Percentiles rank a stretch among this genome's conserved stretches.
These are phyloP conservation scores for Psilocybe subaeruginosa DNA, from an alignment of 768 basidiomycete species.

Conservation along the genomic window DNA sequence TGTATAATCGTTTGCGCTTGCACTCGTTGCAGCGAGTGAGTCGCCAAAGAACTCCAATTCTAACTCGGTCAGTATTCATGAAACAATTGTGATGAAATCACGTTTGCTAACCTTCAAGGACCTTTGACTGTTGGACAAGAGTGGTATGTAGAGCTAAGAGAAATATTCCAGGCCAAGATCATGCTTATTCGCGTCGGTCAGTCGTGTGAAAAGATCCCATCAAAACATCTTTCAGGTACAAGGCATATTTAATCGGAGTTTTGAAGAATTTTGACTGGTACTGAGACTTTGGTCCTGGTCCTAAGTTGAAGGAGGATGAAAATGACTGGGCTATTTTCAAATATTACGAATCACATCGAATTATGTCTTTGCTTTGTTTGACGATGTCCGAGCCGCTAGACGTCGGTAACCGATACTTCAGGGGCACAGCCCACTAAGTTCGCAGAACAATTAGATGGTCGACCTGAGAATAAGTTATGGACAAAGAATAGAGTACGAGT, in stretches of 20 bases:
- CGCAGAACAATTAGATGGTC: no score
- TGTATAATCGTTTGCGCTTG: neutral
- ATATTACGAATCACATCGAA: no score
- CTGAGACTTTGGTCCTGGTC: no score
- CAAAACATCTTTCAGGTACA: neutral
- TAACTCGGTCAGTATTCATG: neutral
- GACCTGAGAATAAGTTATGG: no score
- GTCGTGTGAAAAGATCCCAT: neutral
- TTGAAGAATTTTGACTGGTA: neutral
- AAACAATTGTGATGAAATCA: neutral
- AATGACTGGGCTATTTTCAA: no score
- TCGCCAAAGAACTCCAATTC: neutral
- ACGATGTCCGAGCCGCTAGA: no score
- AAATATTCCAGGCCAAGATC: neutral
- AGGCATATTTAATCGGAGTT: neutral
- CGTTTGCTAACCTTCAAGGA: neutral
- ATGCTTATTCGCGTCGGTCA: neutral
- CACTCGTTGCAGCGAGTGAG: neutral
- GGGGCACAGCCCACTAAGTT: no score
- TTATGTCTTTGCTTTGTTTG: no score
- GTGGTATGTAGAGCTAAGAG: neutral
- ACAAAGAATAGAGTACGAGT: no score
- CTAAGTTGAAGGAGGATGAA: no score
- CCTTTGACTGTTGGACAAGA: slow-evolving; percentile 2
- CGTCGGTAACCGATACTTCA: no score